Evolutionary conservation across 148 eudicot genomes (phyloP), one percentile per base, ranked within the genome.

Genomic region (Drosera capensis): DNA sequence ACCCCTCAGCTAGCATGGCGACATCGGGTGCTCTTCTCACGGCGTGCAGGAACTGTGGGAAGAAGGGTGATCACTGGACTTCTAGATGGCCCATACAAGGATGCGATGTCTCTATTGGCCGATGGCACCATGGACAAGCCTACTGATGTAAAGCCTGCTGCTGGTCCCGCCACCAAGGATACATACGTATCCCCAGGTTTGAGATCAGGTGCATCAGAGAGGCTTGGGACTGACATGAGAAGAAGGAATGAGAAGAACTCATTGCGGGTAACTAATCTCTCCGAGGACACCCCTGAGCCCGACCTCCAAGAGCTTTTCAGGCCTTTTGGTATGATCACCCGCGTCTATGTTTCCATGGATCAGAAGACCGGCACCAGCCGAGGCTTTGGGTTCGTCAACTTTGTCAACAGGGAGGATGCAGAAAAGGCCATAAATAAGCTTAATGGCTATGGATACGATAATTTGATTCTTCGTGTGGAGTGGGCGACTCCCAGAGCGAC

Each of bases 41-140:
- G 97, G 63, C 84, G 36, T 88, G 97, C 28, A 72, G 97, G 54
- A 78, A 81, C 3, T 88, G 95, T 62, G 86, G 83, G 20, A 80
- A 84, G 70, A 88, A 75, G 51, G 97, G 97, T 23, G 97, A 88
- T 41, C 97, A 88, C 69, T 84, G 97, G 97, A 75, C 87, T 17
- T 54, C 95, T 22, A 73, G 70, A 64, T 88, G 97, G n/a, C 48
- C 95, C 97, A 2, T 88, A 80, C 79, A 88, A 84, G 70, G 97
- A 78, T 51, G 77, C 84, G 9, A 77, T 95, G 5, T 71, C 68
- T 37, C n/a, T n/a, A n/a, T 75, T 69, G 25, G 50, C 68, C 8
- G 93, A 75, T 20, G 48, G 45, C 25, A 69, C 73, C 18, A 22
- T 25, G 14, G 87, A 84, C 31, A 78, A 75, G 59, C 84, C 95